Conservation (phyloP, 805 yeast species). For the Yueomyces sinensis region DNA sequence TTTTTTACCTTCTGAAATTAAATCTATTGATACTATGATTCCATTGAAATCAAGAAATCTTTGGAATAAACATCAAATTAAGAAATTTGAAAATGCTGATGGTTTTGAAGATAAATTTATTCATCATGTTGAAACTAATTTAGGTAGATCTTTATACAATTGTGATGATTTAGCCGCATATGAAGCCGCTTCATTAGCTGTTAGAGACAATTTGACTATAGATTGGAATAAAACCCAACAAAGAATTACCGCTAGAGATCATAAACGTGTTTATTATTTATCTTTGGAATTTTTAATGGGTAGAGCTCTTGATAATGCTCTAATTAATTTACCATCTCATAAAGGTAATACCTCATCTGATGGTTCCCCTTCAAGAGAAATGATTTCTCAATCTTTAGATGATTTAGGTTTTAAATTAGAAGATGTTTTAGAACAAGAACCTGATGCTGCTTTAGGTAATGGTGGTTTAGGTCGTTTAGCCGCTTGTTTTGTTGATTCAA, state of each 20-base stretch:
- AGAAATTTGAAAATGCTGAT: conserved; percentile 35
- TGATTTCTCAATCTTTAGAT: conserved; percentile 40
- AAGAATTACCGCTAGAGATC: conserved; percentile 68
- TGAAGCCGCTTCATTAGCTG: conserved; percentile 70
- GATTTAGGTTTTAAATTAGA: conserved; percentile 82
- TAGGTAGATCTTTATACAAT: conserved; percentile 86
- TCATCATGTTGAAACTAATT: conserved; percentile 76
- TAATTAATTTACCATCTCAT: conserved; percentile 44
- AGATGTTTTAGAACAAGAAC: conserved; percentile 74
- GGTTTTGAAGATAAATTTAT: conserved; percentile 59
- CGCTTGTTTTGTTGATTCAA: conserved; percentile 84
- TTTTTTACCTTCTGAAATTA: conserved; percentile 79
- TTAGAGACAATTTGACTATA: conserved; percentile 66
- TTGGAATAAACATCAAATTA: conserved; percentile 61
- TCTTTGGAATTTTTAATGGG: conserved; percentile 90
- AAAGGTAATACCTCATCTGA: conserved; percentile 4
- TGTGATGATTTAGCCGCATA: conserved; percentile 90
- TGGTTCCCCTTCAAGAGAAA: conserved; percentile 29
- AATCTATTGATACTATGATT: conserved; percentile 66
- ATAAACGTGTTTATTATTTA: conserved; percentile 75
- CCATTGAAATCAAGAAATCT: conserved; percentile 64
- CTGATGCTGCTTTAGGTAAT: conserved; percentile 90
- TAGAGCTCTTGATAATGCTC: conserved; percentile 85
- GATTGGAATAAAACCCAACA: conserved; percentile 95
- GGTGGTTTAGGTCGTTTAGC: conserved; percentile 94